Conservation (phyloP, 352 stramenopile genomes). For the Phytopythium cucurbitacearum region DNA sequence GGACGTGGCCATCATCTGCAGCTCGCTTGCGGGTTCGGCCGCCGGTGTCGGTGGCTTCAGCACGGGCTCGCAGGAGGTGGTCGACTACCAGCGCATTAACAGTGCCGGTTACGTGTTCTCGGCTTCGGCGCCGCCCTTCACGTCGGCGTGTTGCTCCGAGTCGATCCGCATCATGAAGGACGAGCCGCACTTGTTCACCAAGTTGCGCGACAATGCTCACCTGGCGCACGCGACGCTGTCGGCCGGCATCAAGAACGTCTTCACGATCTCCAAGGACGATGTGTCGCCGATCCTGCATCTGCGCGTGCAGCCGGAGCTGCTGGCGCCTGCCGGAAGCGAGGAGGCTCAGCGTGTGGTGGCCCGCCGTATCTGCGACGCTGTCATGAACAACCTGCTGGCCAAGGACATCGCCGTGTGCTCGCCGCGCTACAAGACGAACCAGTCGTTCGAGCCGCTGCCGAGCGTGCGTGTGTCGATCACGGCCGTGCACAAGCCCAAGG, state of each 20-base stretch:
- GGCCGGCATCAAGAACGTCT: conserved; percentile 27
- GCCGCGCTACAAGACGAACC: conserved; percentile 65
- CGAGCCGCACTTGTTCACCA: conserved; percentile 69
- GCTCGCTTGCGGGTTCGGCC: conserved; percentile 91
- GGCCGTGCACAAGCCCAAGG: conserved; percentile 54
- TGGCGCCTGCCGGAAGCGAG: conserved; percentile 31
- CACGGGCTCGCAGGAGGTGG: conserved; percentile 94
- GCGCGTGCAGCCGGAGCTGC: conserved; percentile 40
- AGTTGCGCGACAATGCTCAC: conserved; percentile 60
- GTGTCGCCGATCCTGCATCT: conserved; percentile 75
- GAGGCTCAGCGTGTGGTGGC: conserved; percentile 45
- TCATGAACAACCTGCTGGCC: conserved; percentile 56
- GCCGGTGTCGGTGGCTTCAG: conserved; percentile 96
- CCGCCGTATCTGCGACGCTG: conserved; percentile 53
- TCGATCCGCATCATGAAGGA: conserved; percentile 82
- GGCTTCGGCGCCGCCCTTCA: conserved; percentile 96
- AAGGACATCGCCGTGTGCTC: conserved; percentile 73
- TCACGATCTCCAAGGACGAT: conserved; percentile 49
- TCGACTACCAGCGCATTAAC: conserved; percentile 98
- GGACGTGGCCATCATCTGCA: conserved; percentile 93
- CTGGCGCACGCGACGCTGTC: conserved; percentile 54
- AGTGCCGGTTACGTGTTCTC: conserved; percentile 98
- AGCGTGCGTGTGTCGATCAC: conserved; percentile 77
- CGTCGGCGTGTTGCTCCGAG: conserved; percentile 84
- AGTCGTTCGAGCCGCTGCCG: conserved; percentile 52